A percentile compares a stretch with the other conserved stretches of the same genome.
These are phyloP conservation scores for Alternaria gaisen DNA, from an alignment of 2,329 filamentous ascomycete species.

Conservation along the genomic window DNA sequence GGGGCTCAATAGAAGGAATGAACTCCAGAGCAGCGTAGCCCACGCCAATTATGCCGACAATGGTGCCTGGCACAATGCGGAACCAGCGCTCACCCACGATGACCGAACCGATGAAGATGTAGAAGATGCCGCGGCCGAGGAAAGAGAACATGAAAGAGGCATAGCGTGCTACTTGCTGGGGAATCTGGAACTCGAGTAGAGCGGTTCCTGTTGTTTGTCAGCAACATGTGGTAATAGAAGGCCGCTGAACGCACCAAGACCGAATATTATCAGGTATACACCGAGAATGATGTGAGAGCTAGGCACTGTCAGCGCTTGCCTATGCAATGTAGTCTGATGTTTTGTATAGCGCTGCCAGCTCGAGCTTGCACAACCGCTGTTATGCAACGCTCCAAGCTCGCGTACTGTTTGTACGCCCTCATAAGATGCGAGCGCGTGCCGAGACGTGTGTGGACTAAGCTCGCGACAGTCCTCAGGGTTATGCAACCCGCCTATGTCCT, in stretches of 20 bases:
- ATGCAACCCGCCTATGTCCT: background rate
- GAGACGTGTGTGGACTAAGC: background rate
- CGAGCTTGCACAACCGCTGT: background rate
- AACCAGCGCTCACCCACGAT: constrained; percentile 74
- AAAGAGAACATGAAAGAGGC: constrained; percentile 98
- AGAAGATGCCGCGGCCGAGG: constrained; percentile 93
- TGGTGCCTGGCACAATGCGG: constrained; percentile 77
- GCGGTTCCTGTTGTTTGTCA: constrained; percentile 66
- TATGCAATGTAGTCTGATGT: background rate
- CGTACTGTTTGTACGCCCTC: background rate
- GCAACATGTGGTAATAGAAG: background rate
- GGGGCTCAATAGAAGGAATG: constrained; percentile 62
- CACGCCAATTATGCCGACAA: constrained; percentile 81
- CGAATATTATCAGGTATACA: constrained; percentile 89
- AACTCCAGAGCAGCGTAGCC: constrained; percentile 69
- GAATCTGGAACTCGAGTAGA: constrained; percentile 85
- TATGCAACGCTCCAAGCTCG: background rate
- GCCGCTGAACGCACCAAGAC: constrained; percentile 69
- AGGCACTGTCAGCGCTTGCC: constrained; percentile 33
- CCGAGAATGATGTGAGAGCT: constrained; percentile 81
- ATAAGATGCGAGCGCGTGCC: background rate
- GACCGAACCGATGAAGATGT: constrained; percentile 92
- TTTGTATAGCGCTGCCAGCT: background rate
- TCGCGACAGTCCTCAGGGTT: background rate
- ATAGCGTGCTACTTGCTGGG: constrained; percentile 90